Evolutionary conservation across 78 protist species (phyloP).

Genomic region (Salpingoeca rosetta): DNA sequence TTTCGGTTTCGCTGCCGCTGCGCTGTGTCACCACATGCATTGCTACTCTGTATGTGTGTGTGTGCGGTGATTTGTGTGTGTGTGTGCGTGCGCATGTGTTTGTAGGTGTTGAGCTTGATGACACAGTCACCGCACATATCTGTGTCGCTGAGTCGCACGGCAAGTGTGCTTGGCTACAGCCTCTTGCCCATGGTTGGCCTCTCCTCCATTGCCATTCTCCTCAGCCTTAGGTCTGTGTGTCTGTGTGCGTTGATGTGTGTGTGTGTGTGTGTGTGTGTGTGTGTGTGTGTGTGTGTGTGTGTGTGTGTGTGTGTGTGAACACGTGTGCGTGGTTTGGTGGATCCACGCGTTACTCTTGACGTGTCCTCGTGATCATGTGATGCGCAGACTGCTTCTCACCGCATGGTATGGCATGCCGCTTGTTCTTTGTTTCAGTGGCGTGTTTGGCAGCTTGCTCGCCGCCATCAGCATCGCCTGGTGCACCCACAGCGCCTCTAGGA

Average conservation of each 20-base stretch:
- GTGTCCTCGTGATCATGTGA: background rate
- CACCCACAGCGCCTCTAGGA: constrained; percentile 60
- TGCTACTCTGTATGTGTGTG: too few relatives aligned
- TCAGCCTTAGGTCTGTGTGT: constrained; percentile 29
- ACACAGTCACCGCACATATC: background rate
- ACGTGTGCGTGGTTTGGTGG: background rate
- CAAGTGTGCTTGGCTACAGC: constrained; percentile 79
- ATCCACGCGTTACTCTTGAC: background rate
- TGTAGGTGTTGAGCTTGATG: background rate
- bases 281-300: background rate
- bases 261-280: too few relatives aligned
- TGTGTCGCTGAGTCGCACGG: constrained; percentile 35
- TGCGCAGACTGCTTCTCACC: background rate
- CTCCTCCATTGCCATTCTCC: constrained; percentile 40
- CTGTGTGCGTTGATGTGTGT: background rate
- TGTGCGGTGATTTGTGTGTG: too few relatives aligned
- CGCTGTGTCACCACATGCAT: background rate
- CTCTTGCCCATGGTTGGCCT: constrained; percentile 79
- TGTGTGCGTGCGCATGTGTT: too few relatives aligned
- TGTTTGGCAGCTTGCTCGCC: constrained; percentile 41
- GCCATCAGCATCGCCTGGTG: constrained; percentile 53
- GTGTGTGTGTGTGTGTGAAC: background rate
- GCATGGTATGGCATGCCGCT: background rate
- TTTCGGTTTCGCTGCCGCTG: background rate
- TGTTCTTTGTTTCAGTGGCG: constrained; percentile 19